Conservation (phyloP, 306 rosid species). For the Pueraria montana region DNA sequence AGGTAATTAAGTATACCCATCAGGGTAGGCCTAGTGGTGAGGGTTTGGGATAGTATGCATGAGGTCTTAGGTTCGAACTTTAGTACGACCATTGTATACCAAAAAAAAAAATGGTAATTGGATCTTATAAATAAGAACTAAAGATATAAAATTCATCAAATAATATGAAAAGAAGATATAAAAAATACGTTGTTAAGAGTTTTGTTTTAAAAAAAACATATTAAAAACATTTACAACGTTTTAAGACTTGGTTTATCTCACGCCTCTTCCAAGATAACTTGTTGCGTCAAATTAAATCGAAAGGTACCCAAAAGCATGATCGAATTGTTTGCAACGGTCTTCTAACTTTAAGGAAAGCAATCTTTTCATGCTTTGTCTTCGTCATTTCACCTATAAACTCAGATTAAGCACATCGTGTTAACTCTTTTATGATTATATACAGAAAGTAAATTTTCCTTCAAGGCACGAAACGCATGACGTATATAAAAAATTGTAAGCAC, state of each 20-base stretch:
- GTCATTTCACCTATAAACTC: background rate
- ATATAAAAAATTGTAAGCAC: background rate
- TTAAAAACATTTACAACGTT: background rate
- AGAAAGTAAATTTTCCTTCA: background rate
- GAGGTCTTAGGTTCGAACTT: too few species aligned
- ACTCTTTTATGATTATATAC: background rate
- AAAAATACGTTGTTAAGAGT: background rate
- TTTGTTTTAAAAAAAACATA: background rate
- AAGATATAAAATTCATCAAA: too few species aligned
- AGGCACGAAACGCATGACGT: slow-evolving; percentile 23
- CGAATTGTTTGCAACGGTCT: slow-evolving; percentile 34
- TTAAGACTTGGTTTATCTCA: slow-evolving; percentile 27
- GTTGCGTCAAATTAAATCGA: slow-evolving; percentile 30
- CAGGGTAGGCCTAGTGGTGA: too few species aligned
- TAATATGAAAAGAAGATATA: too few species aligned
- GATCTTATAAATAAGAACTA: too few species aligned
- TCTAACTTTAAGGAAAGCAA: slow-evolving; percentile 47
- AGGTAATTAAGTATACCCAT: too few species aligned
- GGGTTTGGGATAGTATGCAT: too few species aligned
- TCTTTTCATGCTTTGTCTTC: slow-evolving; percentile 41
- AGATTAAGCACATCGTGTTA: slow-evolving; percentile 11
- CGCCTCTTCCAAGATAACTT: background rate
- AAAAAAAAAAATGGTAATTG: too few species aligned
- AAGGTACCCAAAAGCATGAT: slow-evolving; percentile 50
- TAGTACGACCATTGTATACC: too few species aligned